A percentile compares a stretch with the other conserved stretches of the same genome.
These are phyloP conservation scores for Pythium utonaiense DNA, from an alignment of 352 stramenopile species.

Conservation along the genomic window DNA sequence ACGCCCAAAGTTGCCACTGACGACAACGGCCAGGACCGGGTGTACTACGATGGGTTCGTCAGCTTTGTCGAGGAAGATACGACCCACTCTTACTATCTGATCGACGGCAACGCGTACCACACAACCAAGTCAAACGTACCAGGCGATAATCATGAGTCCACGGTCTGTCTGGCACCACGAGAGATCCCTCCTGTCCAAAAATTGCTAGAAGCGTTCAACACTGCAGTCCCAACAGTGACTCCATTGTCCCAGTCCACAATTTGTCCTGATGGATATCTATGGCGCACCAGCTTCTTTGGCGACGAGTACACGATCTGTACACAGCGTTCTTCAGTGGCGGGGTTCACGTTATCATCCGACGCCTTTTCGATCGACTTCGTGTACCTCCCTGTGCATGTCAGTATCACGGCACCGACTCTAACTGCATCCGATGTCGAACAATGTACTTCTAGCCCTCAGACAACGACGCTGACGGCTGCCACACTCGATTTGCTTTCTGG, in stretches of 20 bases:
- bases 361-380: conserved; percentile 32
- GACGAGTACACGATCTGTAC: conserved; percentile 45
- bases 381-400: background rate
- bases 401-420: conserved; percentile 21
- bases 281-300: conserved; percentile 36
- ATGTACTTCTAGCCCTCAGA: background rate
- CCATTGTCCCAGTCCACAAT: conserved; percentile 38
- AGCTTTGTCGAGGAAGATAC: background rate
- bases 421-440: background rate
- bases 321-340: background rate
- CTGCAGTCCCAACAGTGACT: conserved; percentile 30
- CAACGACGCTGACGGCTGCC: background rate
- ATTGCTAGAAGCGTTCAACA: conserved; percentile 33
- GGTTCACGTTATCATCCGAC: conserved; percentile 28
- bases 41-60: background rate
- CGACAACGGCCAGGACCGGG: too few relatives aligned
- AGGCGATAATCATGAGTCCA: background rate
- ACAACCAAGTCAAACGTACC: too few relatives aligned
- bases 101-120: conserved; percentile 23
- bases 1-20: too few relatives aligned
- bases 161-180: background rate
- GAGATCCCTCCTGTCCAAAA: conserved; percentile 23
- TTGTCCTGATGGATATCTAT: conserved; percentile 30
- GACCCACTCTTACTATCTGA: conserved; percentile 28
- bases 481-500: background rate